Evolutionary conservation across 768 basidiomycete species (phyloP), one percentile per base, ranked within the genome.

Genomic region (Amanita muscaria): DNA sequence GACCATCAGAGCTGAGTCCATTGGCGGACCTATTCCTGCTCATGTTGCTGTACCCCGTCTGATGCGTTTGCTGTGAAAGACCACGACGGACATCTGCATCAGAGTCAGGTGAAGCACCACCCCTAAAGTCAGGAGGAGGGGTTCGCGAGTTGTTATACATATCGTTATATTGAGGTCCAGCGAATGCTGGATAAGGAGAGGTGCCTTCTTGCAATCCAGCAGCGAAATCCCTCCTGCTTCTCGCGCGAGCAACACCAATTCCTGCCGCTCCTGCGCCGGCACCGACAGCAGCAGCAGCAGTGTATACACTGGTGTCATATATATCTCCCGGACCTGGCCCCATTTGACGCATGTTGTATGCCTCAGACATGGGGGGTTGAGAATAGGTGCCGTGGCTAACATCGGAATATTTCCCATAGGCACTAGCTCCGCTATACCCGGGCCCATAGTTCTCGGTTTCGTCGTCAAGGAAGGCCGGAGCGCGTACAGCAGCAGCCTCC

Each of bases 391-490:
- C 81, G 47, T 83, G 77, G 16, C 67, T 68, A 15, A 71, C 68
- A 10, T 77, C 76, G 21, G 73, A 75, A 40, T 59, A 66, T 3
- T 55, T 39, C 29, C 35, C 48, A 7, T 32, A 50, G 21, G 53
- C 51, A 10, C 60, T 58, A 4, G 55, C 53, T 31, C 56, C 56
- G 10, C 47, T 34, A 25, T 60, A 60, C 7, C 60, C 51, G 27
- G 62, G 64, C n/a, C 47, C 41, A 11, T 56, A 52, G 36, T 55
- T 53, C 23, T 69, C 68, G 16, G 64, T 67, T 32, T 72, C 68
- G 45, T 79, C 76, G 44, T 79, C 77, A 24, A 80, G 68, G 56
- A 74, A 78, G 48, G 72, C 70, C 10, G 76, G 77, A 0, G 73
- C 66, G 15, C 66, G 67, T 0, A 75, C 68, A 1, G 71, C 62